These are phyloP conservation scores for Blastomyces gilchristii DNA, from an alignment of 2,329 filamentous ascomycete genomes.

Conservation along the genomic window DNA sequence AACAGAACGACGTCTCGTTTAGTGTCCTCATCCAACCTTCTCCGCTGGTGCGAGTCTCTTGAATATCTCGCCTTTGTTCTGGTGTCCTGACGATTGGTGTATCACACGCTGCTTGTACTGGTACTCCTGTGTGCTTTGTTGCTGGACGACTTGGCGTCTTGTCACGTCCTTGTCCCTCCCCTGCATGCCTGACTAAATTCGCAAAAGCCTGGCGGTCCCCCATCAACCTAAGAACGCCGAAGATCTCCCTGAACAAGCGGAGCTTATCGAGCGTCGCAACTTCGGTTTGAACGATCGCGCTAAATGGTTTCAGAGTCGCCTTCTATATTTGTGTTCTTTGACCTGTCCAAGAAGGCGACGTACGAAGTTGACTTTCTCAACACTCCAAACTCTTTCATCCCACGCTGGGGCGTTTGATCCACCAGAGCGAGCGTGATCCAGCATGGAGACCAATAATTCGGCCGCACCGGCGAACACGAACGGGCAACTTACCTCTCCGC, in stretches of 20 bases:
- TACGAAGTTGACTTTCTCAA: neutral
- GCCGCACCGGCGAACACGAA: slow-evolving; percentile 26
- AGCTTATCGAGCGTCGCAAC: neutral
- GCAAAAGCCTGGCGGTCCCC: slow-evolving; percentile 7
- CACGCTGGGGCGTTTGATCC: neutral
- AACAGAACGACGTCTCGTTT: neutral
- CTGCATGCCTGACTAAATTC: slow-evolving; percentile 6
- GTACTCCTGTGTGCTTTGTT: slow-evolving; percentile 1
- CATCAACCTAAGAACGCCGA: neutral
- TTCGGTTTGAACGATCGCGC: neutral
- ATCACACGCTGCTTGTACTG: neutral
- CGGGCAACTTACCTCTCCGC: slow-evolving; percentile 24
- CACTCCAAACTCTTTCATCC: neutral
- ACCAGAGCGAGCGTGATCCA: neutral
- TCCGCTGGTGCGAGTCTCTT: neutral
- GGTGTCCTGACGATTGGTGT: neutral
- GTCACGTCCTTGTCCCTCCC: slow-evolving; percentile 4
- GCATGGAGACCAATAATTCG: slow-evolving; percentile 23
- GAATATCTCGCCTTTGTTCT: neutral
- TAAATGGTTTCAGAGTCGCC: neutral
- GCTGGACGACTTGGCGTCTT: slow-evolving; percentile 1
- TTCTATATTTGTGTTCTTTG: neutral
- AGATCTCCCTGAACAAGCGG: neutral
- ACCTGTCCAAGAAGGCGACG: neutral
- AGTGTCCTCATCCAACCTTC: neutral